A percentile compares a stretch with the other conserved stretches of the same genome.
phyloP scores from a whole-genome alignment of 352 stramenopile species.

The Phytopythium delawarense region DNA sequence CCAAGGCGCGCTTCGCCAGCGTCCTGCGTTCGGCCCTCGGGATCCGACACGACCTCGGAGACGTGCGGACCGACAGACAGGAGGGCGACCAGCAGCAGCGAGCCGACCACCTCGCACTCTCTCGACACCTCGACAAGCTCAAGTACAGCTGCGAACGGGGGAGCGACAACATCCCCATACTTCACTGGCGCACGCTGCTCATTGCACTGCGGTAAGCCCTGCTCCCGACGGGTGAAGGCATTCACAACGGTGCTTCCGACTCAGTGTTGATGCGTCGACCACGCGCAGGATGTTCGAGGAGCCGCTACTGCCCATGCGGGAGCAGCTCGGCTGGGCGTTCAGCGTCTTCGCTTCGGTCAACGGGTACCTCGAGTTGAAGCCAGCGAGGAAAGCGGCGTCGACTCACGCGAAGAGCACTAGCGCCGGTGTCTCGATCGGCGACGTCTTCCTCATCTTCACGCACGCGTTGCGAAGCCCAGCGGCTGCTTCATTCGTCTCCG shows the following conservation, averaged over 20 bases:
- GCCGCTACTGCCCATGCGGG: slow-evolving; percentile 43
- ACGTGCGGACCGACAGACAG: not conserved
- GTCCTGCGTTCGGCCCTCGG: slow-evolving; percentile 56
- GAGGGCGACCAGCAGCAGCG: slow-evolving; percentile 5
- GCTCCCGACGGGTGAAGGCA: not conserved
- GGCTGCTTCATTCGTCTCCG: slow-evolving; percentile 41
- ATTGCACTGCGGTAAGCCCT: slow-evolving; percentile 36
- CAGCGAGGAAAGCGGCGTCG: not conserved
- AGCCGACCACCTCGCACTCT: slow-evolving; percentile 26
- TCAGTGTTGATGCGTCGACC: too few relatives aligned
- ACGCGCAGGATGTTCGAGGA: slow-evolving; percentile 41
- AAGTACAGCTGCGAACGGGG: slow-evolving; percentile 61
- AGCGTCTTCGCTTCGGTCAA: slow-evolving; percentile 41
- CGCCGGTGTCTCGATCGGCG: slow-evolving; percentile 24
- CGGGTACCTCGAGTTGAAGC: slow-evolving; percentile 39
- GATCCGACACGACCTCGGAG: slow-evolving; percentile 15
- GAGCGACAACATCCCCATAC: slow-evolving; percentile 36
- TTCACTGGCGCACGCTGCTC: slow-evolving; percentile 72
- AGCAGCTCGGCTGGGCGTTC: slow-evolving; percentile 60
- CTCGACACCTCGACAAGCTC: slow-evolving; percentile 52
- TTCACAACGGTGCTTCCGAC: not conserved
- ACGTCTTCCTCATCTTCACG: slow-evolving; percentile 52
- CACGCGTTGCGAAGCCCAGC: slow-evolving; percentile 46
- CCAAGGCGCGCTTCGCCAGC: slow-evolving; percentile 62
- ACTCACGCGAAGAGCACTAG: slow-evolving; percentile 8